Percentiles rank a stretch among this genome's conserved stretches.
phyloP scores from a whole-genome alignment of 371 early-diverging fungal species.

The Mortierella sp. region DNA sequence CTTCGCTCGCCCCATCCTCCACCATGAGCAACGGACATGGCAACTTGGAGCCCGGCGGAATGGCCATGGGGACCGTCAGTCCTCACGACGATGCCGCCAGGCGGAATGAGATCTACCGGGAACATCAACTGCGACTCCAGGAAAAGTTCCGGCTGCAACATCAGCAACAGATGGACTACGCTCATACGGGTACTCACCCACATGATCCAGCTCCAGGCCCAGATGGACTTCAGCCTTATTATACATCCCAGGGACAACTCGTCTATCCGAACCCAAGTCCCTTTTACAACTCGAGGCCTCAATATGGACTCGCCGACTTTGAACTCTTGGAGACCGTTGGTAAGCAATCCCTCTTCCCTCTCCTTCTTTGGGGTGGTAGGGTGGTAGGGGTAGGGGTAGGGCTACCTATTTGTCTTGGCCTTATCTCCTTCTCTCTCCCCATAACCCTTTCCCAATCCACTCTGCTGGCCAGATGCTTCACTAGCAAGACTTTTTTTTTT shows the following conservation, averaged over 20 bases:
- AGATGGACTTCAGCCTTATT: conserved; percentile 38
- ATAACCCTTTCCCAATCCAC: no score
- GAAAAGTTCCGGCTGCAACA: conserved; percentile 36
- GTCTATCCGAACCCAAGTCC: conserved; percentile 37
- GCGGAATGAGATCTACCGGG: conserved; percentile 41
- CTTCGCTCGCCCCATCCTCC: background rate
- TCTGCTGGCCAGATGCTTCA: background rate
- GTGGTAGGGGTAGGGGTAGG: no score
- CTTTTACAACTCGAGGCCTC: conserved; percentile 39
- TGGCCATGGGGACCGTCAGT: conserved; percentile 40
- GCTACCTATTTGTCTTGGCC: no score
- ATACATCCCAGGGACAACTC: conserved; percentile 38
- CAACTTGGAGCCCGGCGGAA: conserved; percentile 51
- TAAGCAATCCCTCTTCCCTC: no score
- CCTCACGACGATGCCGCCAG: conserved; percentile 31
- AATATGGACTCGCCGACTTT: conserved; percentile 60
- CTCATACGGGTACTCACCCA: conserved; percentile 49
- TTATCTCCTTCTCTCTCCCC: no score
- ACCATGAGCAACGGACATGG: conserved; percentile 51
- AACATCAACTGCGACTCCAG: conserved; percentile 38
- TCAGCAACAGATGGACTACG: conserved; percentile 40
- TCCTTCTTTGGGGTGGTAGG: no score
- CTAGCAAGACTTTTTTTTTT: no score
- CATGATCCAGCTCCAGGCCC: conserved; percentile 44
- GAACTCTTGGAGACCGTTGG: conserved; percentile 75